A percentile compares a stretch with the other conserved stretches of the same genome.
phyloP scores from a whole-genome alignment of 2,329 filamentous ascomycete species.

The Microcyclospora tardicrescens region DNA sequence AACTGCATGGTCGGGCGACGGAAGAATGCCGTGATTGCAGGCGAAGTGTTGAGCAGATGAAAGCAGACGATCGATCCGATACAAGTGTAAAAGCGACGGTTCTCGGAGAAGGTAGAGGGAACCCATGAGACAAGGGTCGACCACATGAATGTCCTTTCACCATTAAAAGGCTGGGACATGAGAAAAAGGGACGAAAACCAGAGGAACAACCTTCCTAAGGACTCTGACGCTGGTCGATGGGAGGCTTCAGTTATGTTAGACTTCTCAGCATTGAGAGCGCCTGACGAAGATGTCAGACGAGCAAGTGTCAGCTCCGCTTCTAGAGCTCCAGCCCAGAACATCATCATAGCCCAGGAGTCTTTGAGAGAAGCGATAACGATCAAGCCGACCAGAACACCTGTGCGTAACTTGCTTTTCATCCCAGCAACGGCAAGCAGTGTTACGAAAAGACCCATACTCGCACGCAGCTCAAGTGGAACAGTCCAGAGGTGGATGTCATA shows the following conservation, averaged over 20 bases:
- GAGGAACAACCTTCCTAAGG: neutral
- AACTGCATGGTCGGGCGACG: no score
- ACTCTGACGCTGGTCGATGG: no score
- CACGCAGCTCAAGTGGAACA: no score
- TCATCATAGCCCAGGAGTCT: neutral
- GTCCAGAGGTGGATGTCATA: no score
- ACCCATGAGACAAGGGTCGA: neutral
- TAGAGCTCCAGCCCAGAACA: neutral
- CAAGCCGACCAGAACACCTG: neutral
- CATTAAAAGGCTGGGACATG: neutral
- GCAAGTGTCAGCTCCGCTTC: neutral
- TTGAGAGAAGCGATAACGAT: neutral
- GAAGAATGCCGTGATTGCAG: no score
- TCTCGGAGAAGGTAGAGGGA: neutral
- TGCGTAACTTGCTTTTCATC: constrained; percentile 1
- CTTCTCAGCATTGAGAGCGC: no score
- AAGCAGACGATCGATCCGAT: no score
- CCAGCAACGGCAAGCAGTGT: neutral
- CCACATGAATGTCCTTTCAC: neutral
- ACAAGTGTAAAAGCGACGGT: neutral
- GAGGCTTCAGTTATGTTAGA: no score
- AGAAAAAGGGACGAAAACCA: neutral
- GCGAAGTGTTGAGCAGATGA: no score
- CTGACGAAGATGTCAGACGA: neutral
- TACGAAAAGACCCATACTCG: neutral